phyloP scores from a whole-genome alignment of 2,329 filamentous ascomycete species.

The Drechslerella coelobrocha region DNA sequence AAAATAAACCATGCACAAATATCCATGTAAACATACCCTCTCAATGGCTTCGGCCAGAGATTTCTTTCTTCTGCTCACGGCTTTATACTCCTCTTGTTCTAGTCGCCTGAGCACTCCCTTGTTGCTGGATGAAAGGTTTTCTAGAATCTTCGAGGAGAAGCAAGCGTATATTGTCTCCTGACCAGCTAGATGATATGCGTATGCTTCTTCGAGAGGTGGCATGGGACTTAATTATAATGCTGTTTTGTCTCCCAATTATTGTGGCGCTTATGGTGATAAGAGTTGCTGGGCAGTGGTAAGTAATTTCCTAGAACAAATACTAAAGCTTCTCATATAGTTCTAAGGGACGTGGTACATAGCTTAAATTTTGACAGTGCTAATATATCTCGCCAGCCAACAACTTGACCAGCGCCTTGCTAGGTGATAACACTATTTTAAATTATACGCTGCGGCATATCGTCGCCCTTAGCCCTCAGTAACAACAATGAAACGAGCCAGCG shows the following conservation, averaged over 20 bases:
- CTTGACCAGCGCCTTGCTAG: too few relatives aligned
- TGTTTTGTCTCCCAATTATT: background rate
- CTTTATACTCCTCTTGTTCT: constrained; percentile 7
- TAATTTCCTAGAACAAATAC: too few relatives aligned
- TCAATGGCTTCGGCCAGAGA: background rate
- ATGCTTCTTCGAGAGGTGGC: background rate
- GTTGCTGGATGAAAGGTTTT: constrained; percentile 1
- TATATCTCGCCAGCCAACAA: too few relatives aligned
- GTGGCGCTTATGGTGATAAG: too few relatives aligned
- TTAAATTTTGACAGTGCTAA: too few relatives aligned
- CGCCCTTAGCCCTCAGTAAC: too few relatives aligned
- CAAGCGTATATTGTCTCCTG: constrained; percentile 8
- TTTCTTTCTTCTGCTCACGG: background rate
- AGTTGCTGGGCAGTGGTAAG: background rate
- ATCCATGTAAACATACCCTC: background rate
- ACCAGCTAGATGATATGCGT: constrained; percentile 8
- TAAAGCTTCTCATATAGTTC: too few relatives aligned
- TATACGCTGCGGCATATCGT: too few relatives aligned
- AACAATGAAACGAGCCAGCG: too few relatives aligned
- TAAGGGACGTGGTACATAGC: too few relatives aligned
- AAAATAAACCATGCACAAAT: too few relatives aligned
- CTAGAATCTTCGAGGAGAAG: constrained; percentile 1
- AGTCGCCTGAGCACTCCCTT: constrained; percentile 3
- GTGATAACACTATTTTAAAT: too few relatives aligned
- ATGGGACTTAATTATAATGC: background rate